Evolutionary conservation across 2,329 filamentous ascomycete species (phyloP).

Genomic region (Sclerotinia minor): DNA sequence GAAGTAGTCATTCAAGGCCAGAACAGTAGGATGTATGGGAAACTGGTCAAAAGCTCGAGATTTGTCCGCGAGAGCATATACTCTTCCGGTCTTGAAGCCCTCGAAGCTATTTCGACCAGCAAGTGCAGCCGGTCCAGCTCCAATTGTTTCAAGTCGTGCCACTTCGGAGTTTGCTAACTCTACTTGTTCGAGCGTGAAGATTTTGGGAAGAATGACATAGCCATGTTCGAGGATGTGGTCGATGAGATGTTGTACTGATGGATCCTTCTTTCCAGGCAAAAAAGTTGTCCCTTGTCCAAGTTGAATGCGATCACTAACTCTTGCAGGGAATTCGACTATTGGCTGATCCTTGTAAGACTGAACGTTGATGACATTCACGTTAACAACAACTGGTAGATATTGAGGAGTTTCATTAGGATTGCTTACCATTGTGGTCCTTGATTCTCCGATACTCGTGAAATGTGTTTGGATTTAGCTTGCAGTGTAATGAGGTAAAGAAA

Average conservation of each 20-base stretch:
- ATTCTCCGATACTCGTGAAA: not conserved
- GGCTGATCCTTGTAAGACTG: slow-evolving; percentile 8
- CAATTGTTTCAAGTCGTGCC: slow-evolving; percentile 37
- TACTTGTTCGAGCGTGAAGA: slow-evolving; percentile 42
- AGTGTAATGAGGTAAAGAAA: slow-evolving; percentile 9
- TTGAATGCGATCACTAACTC: slow-evolving; percentile 31
- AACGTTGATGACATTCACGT: slow-evolving; percentile 18
- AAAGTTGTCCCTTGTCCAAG: slow-evolving; percentile 39
- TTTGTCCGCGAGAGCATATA: slow-evolving; percentile 47
- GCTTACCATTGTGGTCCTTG: slow-evolving; percentile 11
- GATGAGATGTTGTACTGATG: slow-evolving; percentile 38
- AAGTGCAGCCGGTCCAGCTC: slow-evolving; percentile 39
- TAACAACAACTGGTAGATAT: slow-evolving; percentile 3
- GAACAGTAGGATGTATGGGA: slow-evolving; percentile 43
- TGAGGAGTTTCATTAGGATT: not conserved
- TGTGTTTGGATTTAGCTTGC: not conserved
- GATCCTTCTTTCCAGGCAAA: slow-evolving; percentile 36
- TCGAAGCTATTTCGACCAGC: slow-evolving; percentile 45
- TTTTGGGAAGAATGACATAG: slow-evolving; percentile 44
- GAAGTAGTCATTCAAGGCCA: slow-evolving; percentile 46
- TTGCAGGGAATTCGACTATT: slow-evolving; percentile 10
- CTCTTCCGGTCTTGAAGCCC: slow-evolving; percentile 44
- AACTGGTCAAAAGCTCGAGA: slow-evolving; percentile 45
- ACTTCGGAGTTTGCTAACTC: slow-evolving; percentile 43
- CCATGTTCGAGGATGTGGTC: slow-evolving; percentile 42